Evolutionary conservation across 495 filamentous ascomycete genomes (phyloP), one percentile per base, ranked within the genome.

Genomic region (Aspergillus baeticus): DNA sequence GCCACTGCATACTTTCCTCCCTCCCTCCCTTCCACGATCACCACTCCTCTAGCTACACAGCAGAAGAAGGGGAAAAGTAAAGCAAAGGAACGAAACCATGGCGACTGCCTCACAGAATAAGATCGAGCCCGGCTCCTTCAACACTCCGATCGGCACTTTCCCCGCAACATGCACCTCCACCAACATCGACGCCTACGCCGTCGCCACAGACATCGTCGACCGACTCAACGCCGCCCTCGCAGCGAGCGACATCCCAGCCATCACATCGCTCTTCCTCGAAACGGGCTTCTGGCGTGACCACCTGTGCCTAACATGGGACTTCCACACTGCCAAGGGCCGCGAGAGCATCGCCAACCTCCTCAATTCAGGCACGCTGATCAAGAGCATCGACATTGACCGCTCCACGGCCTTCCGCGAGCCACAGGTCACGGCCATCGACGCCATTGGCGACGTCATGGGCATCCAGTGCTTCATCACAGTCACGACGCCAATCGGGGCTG

Each of bases 41-140:
- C n/a, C n/a, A n/a, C n/a, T n/a, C n/a, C n/a, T n/a, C n/a, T n/a
- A n/a, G n/a, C n/a, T n/a, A n/a, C n/a, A n/a, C n/a, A n/a, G n/a
- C n/a, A n/a, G n/a, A n/a, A n/a, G n/a, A n/a, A n/a, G n/a, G n/a
- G n/a, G n/a, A n/a, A n/a, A n/a, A n/a, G n/a, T n/a, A n/a, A n/a
- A n/a, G n/a, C n/a, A n/a, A n/a, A n/a, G n/a, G n/a, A n/a, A n/a
- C n/a, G n/a, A n/a, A 58, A 33, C 38, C 7, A 31, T 62, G n/a
- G 73, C 69, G 8, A 29, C 26, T 15, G 1, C 3, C n/a, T 84
- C 84, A 18, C 73, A 76, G 61, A 75, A 86, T 51, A 76, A 81
- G 41, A 65, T 79, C 34, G 84, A 83, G 58, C 79, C 84, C 1
- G 86, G 86, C 31, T 88, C 85, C 4, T 57, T 74, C 62, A 81